phyloP scores from a whole-genome alignment of 1,284 basidiomycete species.

The Nidula niveotomentosa region DNA sequence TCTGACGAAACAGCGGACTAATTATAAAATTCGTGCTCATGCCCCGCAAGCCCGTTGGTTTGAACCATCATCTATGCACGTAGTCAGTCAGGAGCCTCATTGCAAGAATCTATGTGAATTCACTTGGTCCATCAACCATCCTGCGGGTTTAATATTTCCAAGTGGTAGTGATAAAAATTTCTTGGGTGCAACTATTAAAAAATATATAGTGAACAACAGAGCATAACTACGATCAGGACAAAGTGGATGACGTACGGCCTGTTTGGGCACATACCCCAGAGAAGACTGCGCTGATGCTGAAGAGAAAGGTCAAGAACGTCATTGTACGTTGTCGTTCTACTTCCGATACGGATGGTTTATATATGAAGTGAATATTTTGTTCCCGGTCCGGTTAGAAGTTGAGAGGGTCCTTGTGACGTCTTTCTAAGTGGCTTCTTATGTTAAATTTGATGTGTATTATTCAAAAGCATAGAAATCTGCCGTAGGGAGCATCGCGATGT shows the following conservation, averaged over 20 bases:
- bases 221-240: not conserved
- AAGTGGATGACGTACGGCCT: not conserved
- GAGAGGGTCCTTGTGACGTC: no score
- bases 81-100: constrained; percentile 1
- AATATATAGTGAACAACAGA: not conserved
- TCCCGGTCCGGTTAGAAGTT: no score
- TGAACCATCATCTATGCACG: constrained; percentile 44
- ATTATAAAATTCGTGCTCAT: constrained; percentile 56
- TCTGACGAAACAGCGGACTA: constrained; percentile 32
- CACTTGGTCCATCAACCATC: constrained; percentile 57
- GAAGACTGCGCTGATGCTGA: not conserved
- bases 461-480: no score
- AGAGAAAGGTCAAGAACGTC: not conserved
- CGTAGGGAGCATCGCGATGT: no score
- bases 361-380: no score
- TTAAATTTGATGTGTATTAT: no score
- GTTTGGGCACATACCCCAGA: not conserved
- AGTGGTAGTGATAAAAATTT: constrained; percentile 48
- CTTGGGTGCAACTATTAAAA: constrained; percentile 44
- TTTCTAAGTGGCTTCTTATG: no score
- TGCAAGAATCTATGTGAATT: constrained; percentile 1
- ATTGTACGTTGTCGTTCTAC: not conserved
- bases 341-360: no score
- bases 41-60: constrained; percentile 51
- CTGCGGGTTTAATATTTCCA: constrained; percentile 44